Evolutionary conservation across 352 stramenopile species (phyloP).

Genomic region (Thalassiosira hispida): DNA sequence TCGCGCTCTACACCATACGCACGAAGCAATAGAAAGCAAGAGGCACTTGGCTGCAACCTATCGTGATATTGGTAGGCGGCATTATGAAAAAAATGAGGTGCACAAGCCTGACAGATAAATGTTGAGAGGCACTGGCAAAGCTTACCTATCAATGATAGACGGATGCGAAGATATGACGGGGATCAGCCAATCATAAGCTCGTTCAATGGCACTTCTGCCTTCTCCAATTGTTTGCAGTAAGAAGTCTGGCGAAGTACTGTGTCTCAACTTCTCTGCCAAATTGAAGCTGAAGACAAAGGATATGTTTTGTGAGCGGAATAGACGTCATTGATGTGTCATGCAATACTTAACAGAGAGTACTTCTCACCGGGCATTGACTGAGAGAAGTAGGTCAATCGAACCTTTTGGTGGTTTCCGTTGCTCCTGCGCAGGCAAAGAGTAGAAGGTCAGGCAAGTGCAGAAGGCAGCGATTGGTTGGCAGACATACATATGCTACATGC

Average conservation of each 20-base stretch:
- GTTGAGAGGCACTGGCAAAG: too few relatives aligned
- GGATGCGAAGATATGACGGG: conserved; percentile 76
- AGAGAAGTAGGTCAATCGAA: conserved; percentile 75
- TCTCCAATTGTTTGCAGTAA: conserved; percentile 74
- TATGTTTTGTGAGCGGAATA: neutral
- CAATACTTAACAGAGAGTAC: neutral
- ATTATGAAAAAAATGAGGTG: too few relatives aligned
- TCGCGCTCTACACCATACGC: conserved; percentile 73
- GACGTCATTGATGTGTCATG: neutral
- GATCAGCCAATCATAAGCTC: conserved; percentile 83
- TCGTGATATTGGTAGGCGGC: too few relatives aligned
- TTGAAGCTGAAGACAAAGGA: conserved; percentile 44
- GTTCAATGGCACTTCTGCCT: conserved; percentile 74
- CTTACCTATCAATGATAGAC: conserved; percentile 65
- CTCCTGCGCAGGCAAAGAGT: neutral
- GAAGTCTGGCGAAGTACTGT: conserved; percentile 67
- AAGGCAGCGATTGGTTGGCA: neutral
- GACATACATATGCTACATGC: too few relatives aligned
- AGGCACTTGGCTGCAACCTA: conserved; percentile 68
- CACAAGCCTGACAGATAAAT: too few relatives aligned
- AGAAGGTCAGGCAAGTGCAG: neutral
- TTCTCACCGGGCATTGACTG: conserved; percentile 47
- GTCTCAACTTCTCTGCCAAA: conserved; percentile 68
- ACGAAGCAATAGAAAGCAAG: conserved; percentile 76
- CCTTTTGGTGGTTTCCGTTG: conserved; percentile 79